phyloP scores from a whole-genome alignment of 2,329 filamentous ascomycete species.

The Aspergillus flavus region DNA sequence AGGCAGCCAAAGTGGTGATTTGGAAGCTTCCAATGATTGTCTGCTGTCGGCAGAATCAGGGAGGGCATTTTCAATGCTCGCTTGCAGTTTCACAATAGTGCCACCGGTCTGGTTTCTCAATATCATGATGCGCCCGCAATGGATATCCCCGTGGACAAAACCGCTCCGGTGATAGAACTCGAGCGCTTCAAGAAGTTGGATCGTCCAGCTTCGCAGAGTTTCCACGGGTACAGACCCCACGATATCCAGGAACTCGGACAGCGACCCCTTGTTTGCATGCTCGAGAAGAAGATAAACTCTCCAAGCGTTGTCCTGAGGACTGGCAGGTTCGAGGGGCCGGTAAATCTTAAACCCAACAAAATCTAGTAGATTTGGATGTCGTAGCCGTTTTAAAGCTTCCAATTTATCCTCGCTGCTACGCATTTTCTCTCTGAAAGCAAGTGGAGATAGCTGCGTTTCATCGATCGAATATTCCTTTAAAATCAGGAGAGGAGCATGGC shows the following conservation, averaged over 20 bases:
- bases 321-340: conserved; percentile 45
- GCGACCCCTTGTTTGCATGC: conserved; percentile 77
- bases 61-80: conserved; percentile 53
- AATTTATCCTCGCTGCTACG: conserved; percentile 76
- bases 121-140: conserved; percentile 76
- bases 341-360: conserved; percentile 83
- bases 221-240: conserved; percentile 72
- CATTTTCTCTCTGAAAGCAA: conserved; percentile 73
- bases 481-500: conserved; percentile 64
- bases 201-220: conserved; percentile 85
- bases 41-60: conserved; percentile 50
- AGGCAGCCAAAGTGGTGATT: conserved; percentile 80
- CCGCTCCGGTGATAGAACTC: conserved; percentile 85
- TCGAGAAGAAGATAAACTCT: conserved; percentile 75
- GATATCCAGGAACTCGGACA: conserved; percentile 80
- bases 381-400: conserved; percentile 72
- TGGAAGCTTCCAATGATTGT: conserved; percentile 57
- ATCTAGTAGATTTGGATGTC: conserved; percentile 75
- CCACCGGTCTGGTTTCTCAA: conserved; percentile 70
- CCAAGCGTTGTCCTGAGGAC: conserved; percentile 57
- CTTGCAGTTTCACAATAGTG: conserved; percentile 61
- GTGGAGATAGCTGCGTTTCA: conserved; percentile 59
- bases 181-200: conserved; percentile 84
- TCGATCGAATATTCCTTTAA: conserved; percentile 71
- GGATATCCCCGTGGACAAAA: conserved; percentile 80